Evolutionary conservation across 2,329 filamentous ascomycete genomes (phyloP), one percentile per base, ranked within the genome.

Genomic region (Phialophora expanda): DNA sequence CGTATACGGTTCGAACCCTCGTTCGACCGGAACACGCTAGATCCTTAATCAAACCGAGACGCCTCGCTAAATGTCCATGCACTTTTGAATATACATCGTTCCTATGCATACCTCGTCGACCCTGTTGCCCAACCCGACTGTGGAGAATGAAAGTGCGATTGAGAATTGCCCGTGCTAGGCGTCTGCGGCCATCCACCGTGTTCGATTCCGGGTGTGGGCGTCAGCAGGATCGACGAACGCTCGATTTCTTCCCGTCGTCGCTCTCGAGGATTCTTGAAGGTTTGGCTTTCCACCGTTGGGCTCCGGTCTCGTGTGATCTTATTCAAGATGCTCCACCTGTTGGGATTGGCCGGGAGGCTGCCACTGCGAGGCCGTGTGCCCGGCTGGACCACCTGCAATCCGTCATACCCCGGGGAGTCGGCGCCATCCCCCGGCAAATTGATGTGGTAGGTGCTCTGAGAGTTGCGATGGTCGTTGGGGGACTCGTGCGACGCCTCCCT

Each of bases 361-460:
- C 66, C 70, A 60, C 68, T 69, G 28, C 68, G 65, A 26, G 64
- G 66, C 32, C 70, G 62, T 20, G 30, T 51, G 7, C 24, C 60
- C 9, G 56, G 60, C 12, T 60, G 41, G 20, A 58, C 57, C 9
- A 67, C 63, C 68, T 54, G 54, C 30, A 58, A 41, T 46, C 54
- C 53, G 28, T 59, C 56, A 51, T 32, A 51, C 26, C 46, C 58
- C 8, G 14, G 48, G 24, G 53, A 34, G 17, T 28, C 53, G 28
- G 14, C 8, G 6, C 66, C 58, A 8, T 72, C 67, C 61, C 71
- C 55, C 22, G 73, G 54, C 44, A 75, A 61, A 60, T 72, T 73
- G 32, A 76, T 72, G 34, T 73, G 73, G 65, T 73, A 76, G 12
- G 75, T 75, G 28, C 67, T 73, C 17, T 69, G 70, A 5, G 71